These are phyloP conservation scores for Durotheca rogersii DNA, from an alignment of 495 filamentous ascomycete genomes.

Conservation along the genomic window DNA sequence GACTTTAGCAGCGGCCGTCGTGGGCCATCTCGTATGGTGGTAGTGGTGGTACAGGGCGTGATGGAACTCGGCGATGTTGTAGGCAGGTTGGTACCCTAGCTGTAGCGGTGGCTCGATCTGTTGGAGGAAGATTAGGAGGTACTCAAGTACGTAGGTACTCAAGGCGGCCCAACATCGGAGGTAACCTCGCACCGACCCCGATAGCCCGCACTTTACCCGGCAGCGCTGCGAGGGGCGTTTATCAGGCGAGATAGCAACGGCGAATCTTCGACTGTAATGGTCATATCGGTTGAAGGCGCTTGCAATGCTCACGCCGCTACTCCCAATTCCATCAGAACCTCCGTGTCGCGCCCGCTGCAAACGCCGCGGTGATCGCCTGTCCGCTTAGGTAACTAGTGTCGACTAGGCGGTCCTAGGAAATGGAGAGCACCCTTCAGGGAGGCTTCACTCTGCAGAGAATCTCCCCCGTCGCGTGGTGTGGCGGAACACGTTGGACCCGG, in stretches of 20 bases:
- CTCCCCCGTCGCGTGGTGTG: slow-evolving; percentile 55
- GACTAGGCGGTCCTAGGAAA: slow-evolving; percentile 50
- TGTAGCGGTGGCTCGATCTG: too few relatives aligned
- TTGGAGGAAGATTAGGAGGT: too few relatives aligned
- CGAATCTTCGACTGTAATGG: slow-evolving; percentile 48
- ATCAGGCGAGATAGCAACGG: slow-evolving; percentile 11
- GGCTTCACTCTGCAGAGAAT: slow-evolving; percentile 56
- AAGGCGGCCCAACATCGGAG: too few relatives aligned
- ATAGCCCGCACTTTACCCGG: slow-evolving; percentile 9
- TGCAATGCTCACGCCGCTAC: slow-evolving; percentile 44
- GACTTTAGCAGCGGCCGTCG: too few relatives aligned
- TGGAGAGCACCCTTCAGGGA: slow-evolving; percentile 52
- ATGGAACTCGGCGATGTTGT: background rate
- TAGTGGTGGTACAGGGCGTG: too few relatives aligned
- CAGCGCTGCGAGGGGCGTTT: too few relatives aligned
- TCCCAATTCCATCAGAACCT: slow-evolving; percentile 52
- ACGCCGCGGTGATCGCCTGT: slow-evolving; percentile 53
- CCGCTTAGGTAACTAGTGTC: slow-evolving; percentile 55
- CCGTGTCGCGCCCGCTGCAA: slow-evolving; percentile 53
- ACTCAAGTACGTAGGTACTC: too few relatives aligned
- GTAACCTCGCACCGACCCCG: too few relatives aligned
- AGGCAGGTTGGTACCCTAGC: too few relatives aligned
- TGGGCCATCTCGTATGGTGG: too few relatives aligned
- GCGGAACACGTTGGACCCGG: slow-evolving; percentile 53
- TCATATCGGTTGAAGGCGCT: slow-evolving; percentile 50